These are phyloP conservation scores for Arctium lappa DNA, from an alignment of 129 eudicot genomes.

Conservation along the genomic window DNA sequence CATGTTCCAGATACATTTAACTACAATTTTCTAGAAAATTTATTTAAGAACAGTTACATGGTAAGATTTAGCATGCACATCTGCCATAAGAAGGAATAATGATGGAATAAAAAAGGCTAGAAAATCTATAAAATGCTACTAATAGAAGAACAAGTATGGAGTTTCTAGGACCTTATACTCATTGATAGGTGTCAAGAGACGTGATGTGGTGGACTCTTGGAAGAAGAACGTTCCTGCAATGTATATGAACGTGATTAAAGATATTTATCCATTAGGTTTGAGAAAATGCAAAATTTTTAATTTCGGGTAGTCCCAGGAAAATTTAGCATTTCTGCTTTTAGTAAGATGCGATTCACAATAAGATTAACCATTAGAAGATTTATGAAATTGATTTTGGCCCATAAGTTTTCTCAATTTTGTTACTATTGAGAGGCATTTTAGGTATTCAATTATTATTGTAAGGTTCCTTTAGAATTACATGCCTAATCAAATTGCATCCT, in stretches of 20 bases:
- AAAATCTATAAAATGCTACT: neutral
- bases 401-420: neutral
- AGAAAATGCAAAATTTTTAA: neutral
- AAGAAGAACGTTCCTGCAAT: neutral
- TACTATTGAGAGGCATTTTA: neutral
- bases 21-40: neutral
- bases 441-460: neutral
- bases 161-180: neutral
- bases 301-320: neutral
- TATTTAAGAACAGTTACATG: neutral
- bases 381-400: neutral
- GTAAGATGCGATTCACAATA: neutral
- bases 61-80: neutral
- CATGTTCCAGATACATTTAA: neutral
- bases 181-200: neutral
- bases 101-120: neutral
- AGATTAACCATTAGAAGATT: neutral
- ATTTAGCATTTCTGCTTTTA: neutral
- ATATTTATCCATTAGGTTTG: neutral
- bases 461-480: neutral
- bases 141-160: neutral
- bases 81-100: neutral
- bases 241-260: neutral
- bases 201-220: neutral
- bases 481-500: neutral